Evolutionary conservation across 495 filamentous ascomycete genomes (phyloP).

Genomic region (Penicillium ucsense): DNA sequence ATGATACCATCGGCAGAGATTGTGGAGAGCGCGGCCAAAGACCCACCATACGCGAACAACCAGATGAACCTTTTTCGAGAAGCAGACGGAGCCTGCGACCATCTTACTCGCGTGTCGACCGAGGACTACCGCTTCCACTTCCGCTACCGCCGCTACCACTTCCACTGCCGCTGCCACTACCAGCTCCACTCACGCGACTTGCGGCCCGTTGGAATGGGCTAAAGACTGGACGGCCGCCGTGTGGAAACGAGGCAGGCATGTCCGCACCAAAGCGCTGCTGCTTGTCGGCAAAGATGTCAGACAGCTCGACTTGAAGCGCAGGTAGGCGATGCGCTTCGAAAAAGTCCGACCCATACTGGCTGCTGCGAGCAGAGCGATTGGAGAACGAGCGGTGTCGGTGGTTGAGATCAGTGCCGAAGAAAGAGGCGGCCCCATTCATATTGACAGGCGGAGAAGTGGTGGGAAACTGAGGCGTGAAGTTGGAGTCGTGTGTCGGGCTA

Average conservation of each 20-base stretch:
- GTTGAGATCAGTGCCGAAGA: constrained; percentile 27
- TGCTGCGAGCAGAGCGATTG: constrained; percentile 36
- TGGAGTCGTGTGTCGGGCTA: constrained; percentile 27
- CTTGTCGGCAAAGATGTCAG: constrained; percentile 25
- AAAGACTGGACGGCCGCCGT: constrained; percentile 22
- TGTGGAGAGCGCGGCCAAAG: constrained; percentile 6
- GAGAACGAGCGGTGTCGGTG: constrained; percentile 38
- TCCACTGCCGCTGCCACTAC: constrained; percentile 34
- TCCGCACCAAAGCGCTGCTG: constrained; percentile 27
- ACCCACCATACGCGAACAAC: neutral
- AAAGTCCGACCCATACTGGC: constrained; percentile 33
- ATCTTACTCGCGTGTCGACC: constrained; percentile 27
- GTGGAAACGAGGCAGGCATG: constrained; percentile 19
- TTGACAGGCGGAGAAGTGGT: constrained; percentile 24
- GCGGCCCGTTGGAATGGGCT: constrained; percentile 35
- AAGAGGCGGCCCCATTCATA: constrained; percentile 9
- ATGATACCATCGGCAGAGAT: constrained; percentile 1
- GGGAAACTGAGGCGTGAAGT: constrained; percentile 29
- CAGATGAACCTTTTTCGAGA: neutral
- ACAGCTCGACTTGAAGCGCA: constrained; percentile 26
- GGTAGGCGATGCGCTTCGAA: constrained; percentile 25
- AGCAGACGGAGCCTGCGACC: neutral
- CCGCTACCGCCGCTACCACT: constrained; percentile 34
- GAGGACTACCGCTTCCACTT: constrained; percentile 38
- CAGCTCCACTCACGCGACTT: constrained; percentile 38